A percentile compares a stretch with the other conserved stretches of the same genome.
Evolutionary conservation across 2,329 filamentous ascomycete species (phyloP).

Genomic region (Penicillium sp.): DNA sequence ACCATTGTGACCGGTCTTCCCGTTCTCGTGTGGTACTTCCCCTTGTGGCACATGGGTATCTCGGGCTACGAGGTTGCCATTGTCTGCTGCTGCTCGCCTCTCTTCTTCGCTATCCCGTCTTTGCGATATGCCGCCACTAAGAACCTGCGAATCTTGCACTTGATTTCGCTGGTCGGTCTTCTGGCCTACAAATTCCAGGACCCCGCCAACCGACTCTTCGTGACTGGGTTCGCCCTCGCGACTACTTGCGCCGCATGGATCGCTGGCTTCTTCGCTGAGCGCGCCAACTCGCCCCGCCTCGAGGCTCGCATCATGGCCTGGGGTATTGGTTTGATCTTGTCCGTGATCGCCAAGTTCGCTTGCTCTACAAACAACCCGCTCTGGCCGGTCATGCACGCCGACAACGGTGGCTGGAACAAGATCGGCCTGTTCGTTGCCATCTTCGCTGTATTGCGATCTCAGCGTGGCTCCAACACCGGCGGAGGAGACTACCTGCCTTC

Average conservation of each 20-base stretch:
- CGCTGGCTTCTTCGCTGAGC: slow-evolving; percentile 74
- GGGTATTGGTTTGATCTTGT: slow-evolving; percentile 74
- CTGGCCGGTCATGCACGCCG: slow-evolving; percentile 88
- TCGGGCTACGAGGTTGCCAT: slow-evolving; percentile 91
- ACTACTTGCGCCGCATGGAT: slow-evolving; percentile 81
- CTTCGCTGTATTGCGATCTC: slow-evolving; percentile 70
- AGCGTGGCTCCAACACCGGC: slow-evolving; percentile 57
- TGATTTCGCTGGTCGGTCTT: slow-evolving; percentile 73
- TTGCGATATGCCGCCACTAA: slow-evolving; percentile 64
- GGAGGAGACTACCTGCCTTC: slow-evolving; percentile 49
- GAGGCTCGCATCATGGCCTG: slow-evolving; percentile 80
- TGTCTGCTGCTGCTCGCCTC: slow-evolving; percentile 75
- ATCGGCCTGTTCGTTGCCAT: slow-evolving; percentile 71
- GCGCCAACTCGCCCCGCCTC: slow-evolving; percentile 66
- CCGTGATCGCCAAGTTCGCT: slow-evolving; percentile 84
- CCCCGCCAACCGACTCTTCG: slow-evolving; percentile 71
- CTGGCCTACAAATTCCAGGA: slow-evolving; percentile 70
- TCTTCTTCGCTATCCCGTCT: slow-evolving; percentile 67
- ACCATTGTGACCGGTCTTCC: slow-evolving; percentile 86
- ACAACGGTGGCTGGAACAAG: slow-evolving; percentile 90
- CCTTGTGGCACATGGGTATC: slow-evolving; percentile 98
- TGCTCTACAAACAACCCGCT: slow-evolving; percentile 94
- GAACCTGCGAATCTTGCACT: slow-evolving; percentile 66
- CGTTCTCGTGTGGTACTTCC: slow-evolving; percentile 93
- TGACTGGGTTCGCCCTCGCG: slow-evolving; percentile 73